Base-by-base conservation (phyloP, 345 rosid genomes). In the Geranium rotundifolium region DNA sequence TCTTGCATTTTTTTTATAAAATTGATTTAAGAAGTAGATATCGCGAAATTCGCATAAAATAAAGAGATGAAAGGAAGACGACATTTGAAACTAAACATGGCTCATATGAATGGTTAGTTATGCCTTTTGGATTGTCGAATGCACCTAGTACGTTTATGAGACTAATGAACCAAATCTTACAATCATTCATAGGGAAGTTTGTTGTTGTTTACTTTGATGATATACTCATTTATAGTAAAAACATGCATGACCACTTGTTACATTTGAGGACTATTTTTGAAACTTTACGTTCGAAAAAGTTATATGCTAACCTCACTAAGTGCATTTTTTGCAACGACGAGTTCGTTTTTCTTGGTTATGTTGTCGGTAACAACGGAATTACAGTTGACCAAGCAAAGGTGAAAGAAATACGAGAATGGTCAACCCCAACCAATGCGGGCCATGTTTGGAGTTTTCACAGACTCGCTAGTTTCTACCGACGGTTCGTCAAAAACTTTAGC, bases 11-110 rank as follows among this genome's bases (percentile, higher is more conserved):
- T 58, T 58, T 10, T 0, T 23, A 23, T 23, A 23, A 65, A 17
- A 58, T 65, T 23, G 41, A 58, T 65, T 18, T 65, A 4, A 30
- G 41, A 0, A 65, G 61, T 57, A 4, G 68, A 37, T 65, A 57
- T 56, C 63, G 2, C 27, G 1, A 23, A 23, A 23, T 23, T 23
- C 27, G 27, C 27, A 23, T 23, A 2, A 23, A 23, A 23, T 1
- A 23, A 23, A 2, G 27, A 23, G 27, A 23, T 23, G 1, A 23
- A 23, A 0, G 27, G 27, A n/a, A n/a, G n/a, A n/a, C n/a, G 27
- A 2, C 27, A 23, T 23, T 23, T 23, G 2, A 23, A 23, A 23
- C 27, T 23, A 23, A 23, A 23, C 27, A 23, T 23, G 27, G 2
- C 27, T 23, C 2, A 23, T 23, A 23, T 23, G 1, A 23, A 23